Base-by-base conservation (phyloP, 805 yeast species). In the Candida andamanensis region DNA sequence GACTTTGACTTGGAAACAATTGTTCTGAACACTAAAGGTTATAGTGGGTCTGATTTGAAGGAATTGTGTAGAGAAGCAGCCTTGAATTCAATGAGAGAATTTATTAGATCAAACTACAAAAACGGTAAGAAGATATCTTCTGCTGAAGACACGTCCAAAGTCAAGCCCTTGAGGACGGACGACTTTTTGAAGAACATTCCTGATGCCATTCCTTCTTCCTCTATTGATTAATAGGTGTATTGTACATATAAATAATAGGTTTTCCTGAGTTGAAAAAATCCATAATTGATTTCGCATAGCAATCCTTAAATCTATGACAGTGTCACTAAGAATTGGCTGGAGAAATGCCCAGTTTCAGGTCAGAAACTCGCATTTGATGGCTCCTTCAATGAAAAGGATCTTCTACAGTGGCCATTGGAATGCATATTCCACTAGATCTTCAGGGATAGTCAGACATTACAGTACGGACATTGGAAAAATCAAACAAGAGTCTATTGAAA, bases 21-120 rank as follows among this genome's bases (percentile, higher is more conserved):
- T 12, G 89, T 83, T 9, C 49, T 53, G 7, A 56, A 69, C 28
- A 85, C 96, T 1, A 73, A 69, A 8, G 95, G 68, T 11, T 51
- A 36, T 29, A 83, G 95, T 43, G 98, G 98, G 2, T 83, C 95
- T 2, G 98, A 90, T 49, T 67, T 92, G 52, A 80, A 84, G 48
- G 98, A 92, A 52, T 60, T 85, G 29, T 86, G 96, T 52, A 74
- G 98, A 35, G 94, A 85, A 48, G 98, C 98, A 0, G 96, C 95
- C 1, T 74, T 89, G 66, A 72, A 72, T 44, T 84, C 96, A 0
- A 87, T 90, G 50, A 71, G 95, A 45, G 97, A 92, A 56, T 85
- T 75, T 52, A 85, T 90, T 36, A 64, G 75, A 34, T 58, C 60
- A 33, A 82, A 84, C 52, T 63, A 69, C 42, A 54, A 52, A 58